Conservation (phyloP, 2,329 filamentous ascomycete genomes). For the Aspergillus sojae region DNA sequence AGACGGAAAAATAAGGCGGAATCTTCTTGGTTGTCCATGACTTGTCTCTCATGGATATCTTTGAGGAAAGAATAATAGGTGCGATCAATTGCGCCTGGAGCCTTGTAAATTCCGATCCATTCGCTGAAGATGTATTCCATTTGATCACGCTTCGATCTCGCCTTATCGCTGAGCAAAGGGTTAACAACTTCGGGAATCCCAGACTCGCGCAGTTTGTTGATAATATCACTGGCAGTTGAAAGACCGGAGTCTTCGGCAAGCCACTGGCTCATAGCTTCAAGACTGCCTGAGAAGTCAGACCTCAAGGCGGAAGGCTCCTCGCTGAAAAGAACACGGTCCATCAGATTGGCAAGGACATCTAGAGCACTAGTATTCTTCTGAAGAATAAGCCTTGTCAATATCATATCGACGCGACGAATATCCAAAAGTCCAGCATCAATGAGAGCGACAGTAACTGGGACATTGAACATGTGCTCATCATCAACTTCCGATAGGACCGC, state of each 20-base stretch:
- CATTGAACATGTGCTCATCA: slow-evolving; percentile 65
- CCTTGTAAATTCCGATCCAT: slow-evolving; percentile 83
- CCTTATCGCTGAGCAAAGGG: slow-evolving; percentile 58
- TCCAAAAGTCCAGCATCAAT: slow-evolving; percentile 64
- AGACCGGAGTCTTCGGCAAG: slow-evolving; percentile 71
- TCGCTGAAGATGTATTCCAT: slow-evolving; percentile 95
- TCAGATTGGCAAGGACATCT: slow-evolving; percentile 76
- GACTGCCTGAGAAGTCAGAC: slow-evolving; percentile 80
- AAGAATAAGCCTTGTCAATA: slow-evolving; percentile 72
- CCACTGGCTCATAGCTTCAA: slow-evolving; percentile 82
- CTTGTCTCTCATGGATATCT: slow-evolving; percentile 74
- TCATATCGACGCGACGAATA: slow-evolving; percentile 67
- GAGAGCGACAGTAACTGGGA: slow-evolving; percentile 62
- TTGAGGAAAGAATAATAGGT: slow-evolving; percentile 75
- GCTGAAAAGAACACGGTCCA: slow-evolving; percentile 77
- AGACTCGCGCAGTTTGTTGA: slow-evolving; percentile 62
- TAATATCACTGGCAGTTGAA: slow-evolving; percentile 69
- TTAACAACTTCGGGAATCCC: slow-evolving; percentile 59
- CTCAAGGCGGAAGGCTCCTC: slow-evolving; percentile 77
- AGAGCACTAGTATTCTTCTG: slow-evolving; percentile 72
- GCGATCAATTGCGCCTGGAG: slow-evolving; percentile 73
- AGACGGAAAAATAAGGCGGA: slow-evolving; percentile 77
- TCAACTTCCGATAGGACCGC: slow-evolving; percentile 54
- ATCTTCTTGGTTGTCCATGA: slow-evolving; percentile 75
- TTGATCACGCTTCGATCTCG: slow-evolving; percentile 70